These are phyloP conservation scores for Bonia amplexicaulis DNA, from an alignment of 176 grass and related monocot genomes.

Conservation along the genomic window DNA sequence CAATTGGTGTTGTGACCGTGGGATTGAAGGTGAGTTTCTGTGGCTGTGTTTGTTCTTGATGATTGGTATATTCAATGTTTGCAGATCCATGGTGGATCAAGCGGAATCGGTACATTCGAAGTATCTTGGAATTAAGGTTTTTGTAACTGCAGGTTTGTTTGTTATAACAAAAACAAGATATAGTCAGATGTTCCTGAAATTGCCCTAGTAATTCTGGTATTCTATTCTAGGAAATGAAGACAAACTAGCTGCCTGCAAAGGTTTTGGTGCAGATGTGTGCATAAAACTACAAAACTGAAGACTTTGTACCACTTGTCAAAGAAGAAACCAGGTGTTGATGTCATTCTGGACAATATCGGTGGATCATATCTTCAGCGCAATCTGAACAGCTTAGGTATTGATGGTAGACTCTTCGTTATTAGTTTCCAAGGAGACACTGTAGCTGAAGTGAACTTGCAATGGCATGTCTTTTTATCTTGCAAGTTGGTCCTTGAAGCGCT, in stretches of 20 bases:
- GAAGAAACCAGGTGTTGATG: constrained; percentile 83
- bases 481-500: not conserved
- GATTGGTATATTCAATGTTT: not conserved
- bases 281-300: constrained; percentile 95
- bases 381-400: constrained; percentile 61
- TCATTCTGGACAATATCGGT: constrained; percentile 77
- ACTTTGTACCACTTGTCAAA: constrained; percentile 67
- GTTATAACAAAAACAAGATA: not conserved
- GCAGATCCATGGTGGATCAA: constrained; percentile 92
- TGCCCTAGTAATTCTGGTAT: not conserved
- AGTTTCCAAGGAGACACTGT: constrained; percentile 38
- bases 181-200: not conserved
- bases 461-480: not conserved
- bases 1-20: not conserved
- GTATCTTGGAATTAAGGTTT: constrained; percentile 75
- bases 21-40: not conserved
- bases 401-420: constrained; percentile 87
- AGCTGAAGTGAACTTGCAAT: constrained; percentile 50
- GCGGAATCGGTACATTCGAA: constrained; percentile 89
- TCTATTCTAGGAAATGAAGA: constrained; percentile 53
- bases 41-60: not conserved
- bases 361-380: constrained; percentile 67
- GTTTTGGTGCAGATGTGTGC: constrained; percentile 76
- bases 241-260: constrained; percentile 72
- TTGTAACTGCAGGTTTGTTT: constrained; percentile 68